Conservation (phyloP, 768 basidiomycete genomes). For the Boletus rufocinnamomeus region DNA sequence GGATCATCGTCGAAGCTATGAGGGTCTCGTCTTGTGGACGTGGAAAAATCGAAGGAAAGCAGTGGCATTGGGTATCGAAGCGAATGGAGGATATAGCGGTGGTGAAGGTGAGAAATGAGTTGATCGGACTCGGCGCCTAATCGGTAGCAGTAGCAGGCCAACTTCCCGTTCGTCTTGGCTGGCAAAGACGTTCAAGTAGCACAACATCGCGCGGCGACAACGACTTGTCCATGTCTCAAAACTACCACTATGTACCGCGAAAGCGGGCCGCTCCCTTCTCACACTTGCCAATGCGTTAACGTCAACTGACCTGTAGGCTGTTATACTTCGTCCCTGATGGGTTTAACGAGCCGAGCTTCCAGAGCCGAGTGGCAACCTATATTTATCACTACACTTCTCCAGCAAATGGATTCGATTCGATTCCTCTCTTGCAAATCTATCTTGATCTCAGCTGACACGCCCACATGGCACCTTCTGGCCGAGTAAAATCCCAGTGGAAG, state of each 20-base stretch:
- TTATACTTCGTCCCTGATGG: not conserved
- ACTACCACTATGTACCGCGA: not conserved
- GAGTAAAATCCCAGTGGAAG: not conserved
- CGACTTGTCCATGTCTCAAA: not conserved
- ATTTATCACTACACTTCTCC: not conserved
- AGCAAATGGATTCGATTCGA: not conserved
- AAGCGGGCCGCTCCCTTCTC: not conserved
- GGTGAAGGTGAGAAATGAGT: slow-evolving; percentile 7
- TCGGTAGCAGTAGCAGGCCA: not conserved
- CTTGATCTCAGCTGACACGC: not conserved
- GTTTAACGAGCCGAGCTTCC: not conserved
- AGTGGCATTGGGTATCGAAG: slow-evolving; percentile 27
- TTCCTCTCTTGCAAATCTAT: not conserved
- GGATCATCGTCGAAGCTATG: slow-evolving; percentile 31
- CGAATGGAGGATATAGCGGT: not conserved
- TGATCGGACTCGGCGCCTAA: not conserved
- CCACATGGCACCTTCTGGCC: too few species aligned
- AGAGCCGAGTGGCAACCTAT: not conserved
- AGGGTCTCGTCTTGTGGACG: slow-evolving; percentile 16
- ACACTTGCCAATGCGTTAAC: not conserved
- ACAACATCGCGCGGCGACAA: not conserved
- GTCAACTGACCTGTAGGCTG: not conserved
- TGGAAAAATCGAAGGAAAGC: slow-evolving; percentile 32
- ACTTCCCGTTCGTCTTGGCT: too few species aligned
- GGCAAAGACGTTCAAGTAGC: not conserved